Evolutionary conservation across 768 basidiomycete species (phyloP).

Genomic region (Phanerochaete sordida): DNA sequence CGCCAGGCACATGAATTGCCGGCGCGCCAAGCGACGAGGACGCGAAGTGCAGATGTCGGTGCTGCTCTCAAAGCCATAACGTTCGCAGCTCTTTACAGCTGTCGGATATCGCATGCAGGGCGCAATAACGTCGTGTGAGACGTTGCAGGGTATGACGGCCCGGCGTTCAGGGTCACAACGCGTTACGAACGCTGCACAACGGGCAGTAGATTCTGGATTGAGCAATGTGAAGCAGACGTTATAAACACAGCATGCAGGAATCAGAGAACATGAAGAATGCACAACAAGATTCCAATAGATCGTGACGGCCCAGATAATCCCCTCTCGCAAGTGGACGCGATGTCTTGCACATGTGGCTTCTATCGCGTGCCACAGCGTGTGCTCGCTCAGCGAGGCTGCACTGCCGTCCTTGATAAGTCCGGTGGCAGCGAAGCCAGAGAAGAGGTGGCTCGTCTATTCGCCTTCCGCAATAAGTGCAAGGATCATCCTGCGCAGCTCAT

Average conservation of each 20-base stretch:
- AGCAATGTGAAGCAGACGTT: not conserved
- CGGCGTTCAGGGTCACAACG: not conserved
- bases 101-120: no score
- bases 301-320: not conserved
- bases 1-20: not conserved
- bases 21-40: not conserved
- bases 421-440: no score
- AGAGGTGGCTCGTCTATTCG: slow-evolving; percentile 25
- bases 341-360: not conserved
- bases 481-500: slow-evolving; percentile 41
- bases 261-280: not conserved
- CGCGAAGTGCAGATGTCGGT: no score
- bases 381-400: no score
- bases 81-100: no score
- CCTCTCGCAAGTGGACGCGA: not conserved
- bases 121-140: not conserved
- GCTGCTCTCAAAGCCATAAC: no score
- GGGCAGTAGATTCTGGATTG: not conserved
- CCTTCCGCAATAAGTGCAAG: slow-evolving; percentile 47
- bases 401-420: no score
- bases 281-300: slow-evolving; percentile 1
- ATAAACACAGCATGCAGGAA: not conserved
- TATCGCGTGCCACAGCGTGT: no score
- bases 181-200: not conserved
- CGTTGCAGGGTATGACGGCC: not conserved